Evolutionary conservation across 306 rosid genomes (phyloP).

Genomic region (Hippophae gyantsensis): DNA sequence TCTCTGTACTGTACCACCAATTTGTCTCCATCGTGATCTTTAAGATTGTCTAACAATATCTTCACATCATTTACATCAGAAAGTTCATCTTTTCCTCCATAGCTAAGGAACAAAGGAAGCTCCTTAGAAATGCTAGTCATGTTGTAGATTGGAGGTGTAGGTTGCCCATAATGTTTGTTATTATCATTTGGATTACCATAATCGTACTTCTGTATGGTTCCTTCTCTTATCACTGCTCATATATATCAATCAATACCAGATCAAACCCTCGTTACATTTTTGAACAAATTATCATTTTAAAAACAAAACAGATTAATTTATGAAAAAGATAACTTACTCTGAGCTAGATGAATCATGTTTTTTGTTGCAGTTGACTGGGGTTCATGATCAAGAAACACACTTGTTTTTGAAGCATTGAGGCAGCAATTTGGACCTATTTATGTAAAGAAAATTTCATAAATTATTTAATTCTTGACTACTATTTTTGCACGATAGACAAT

Average conservation of each 20-base stretch:
- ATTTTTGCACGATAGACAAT: neutral
- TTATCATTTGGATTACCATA: conserved; percentile 29
- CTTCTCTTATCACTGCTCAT: conserved; percentile 46
- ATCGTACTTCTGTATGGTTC: conserved; percentile 42
- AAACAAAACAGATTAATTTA: neutral
- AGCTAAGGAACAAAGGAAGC: conserved; percentile 49
- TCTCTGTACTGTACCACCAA: conserved; percentile 45
- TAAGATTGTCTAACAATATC: conserved; percentile 31
- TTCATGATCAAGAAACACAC: conserved; percentile 29
- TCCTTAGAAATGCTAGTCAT: conserved; percentile 43
- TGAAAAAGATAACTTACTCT: conserved; percentile 32
- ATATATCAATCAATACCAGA: neutral
- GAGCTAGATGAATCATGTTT: conserved; percentile 57
- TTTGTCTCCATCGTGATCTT: conserved; percentile 41
- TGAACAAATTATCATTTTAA: too few relatives aligned
- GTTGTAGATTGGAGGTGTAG: conserved; percentile 49
- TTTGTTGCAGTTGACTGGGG: conserved; percentile 62
- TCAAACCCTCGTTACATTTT: neutral
- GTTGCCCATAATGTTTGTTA: conserved; percentile 35
- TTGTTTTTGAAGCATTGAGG: conserved; percentile 28
- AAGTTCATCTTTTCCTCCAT: conserved; percentile 55
- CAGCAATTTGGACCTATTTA: conserved; percentile 40
- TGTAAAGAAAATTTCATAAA: neutral
- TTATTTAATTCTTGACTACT: neutral
- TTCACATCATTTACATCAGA: conserved; percentile 48